phyloP scores from a whole-genome alignment of 345 rosid genomes.

The Jatropha curcas region DNA sequence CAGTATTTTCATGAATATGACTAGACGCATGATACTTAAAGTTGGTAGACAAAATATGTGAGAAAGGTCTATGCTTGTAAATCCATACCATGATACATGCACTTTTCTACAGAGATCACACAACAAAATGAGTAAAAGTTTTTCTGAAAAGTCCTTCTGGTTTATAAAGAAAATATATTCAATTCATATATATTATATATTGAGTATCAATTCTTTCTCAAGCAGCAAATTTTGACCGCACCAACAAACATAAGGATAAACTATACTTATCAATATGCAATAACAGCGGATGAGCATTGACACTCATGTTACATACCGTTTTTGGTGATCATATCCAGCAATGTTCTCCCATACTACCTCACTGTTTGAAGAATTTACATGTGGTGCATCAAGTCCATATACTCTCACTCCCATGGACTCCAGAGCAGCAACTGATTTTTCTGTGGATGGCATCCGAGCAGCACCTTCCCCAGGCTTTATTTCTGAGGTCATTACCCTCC shows the following conservation, averaged over 20 bases:
- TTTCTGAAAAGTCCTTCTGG: not conserved
- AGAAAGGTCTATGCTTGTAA: not conserved
- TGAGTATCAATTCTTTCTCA: not conserved
- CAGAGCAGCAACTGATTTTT: slow-evolving; percentile 56
- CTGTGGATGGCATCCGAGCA: slow-evolving; percentile 38
- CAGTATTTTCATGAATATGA: slow-evolving; percentile 11
- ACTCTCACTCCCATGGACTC: slow-evolving; percentile 85
- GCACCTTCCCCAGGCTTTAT: slow-evolving; percentile 45
- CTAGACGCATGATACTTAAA: not conserved
- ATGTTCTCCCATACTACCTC: slow-evolving; percentile 88
- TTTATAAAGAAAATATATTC: not conserved
- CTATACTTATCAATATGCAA: not conserved
- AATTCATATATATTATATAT: not conserved
- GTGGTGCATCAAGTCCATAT: slow-evolving; percentile 68
- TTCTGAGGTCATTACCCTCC: slow-evolving; percentile 37
- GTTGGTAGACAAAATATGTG: not conserved
- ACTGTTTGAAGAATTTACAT: slow-evolving; percentile 30
- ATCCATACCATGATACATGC: not conserved
- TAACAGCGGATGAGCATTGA: not conserved
- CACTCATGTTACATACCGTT: slow-evolving; percentile 40
- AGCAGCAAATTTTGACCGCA: not conserved
- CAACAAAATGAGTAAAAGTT: not conserved
- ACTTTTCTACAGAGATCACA: not conserved
- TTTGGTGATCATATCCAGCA: slow-evolving; percentile 90
- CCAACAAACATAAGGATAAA: not conserved